phyloP scores from a whole-genome alignment of 2,329 filamentous ascomycete species.

The Colletotrichum gigasporum region DNA sequence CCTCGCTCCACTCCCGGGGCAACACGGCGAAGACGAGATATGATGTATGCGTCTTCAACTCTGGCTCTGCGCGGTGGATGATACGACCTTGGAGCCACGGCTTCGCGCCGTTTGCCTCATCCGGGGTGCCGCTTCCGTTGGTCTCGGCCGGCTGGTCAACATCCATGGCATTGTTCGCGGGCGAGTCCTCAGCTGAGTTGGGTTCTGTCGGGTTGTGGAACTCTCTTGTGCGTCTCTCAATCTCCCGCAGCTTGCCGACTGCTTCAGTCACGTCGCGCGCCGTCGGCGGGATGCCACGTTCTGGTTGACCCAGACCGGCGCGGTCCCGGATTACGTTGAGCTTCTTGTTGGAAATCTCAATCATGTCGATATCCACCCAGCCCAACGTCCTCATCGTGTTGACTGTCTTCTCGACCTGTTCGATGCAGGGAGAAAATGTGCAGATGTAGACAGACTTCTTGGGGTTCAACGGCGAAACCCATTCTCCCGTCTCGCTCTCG shows the following conservation, averaged over 20 bases:
- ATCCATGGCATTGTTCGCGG: constrained; percentile 52
- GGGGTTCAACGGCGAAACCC: constrained; percentile 74
- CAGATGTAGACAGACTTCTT: constrained; percentile 81
- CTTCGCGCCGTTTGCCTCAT: constrained; percentile 49
- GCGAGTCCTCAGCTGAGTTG: constrained; percentile 40
- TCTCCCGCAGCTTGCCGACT: constrained; percentile 74
- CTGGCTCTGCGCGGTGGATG: constrained; percentile 82
- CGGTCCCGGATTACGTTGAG: constrained; percentile 86
- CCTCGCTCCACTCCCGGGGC: constrained; percentile 85
- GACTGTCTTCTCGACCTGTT: constrained; percentile 91
- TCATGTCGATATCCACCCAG: constrained; percentile 94
- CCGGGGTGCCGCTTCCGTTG: constrained; percentile 34
- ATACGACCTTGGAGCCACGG: constrained; percentile 80
- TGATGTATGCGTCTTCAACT: constrained; percentile 96
- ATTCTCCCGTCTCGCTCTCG: constrained; percentile 41
- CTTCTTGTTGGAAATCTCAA: constrained; percentile 83
- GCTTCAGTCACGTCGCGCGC: constrained; percentile 84
- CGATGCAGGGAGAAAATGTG: constrained; percentile 96
- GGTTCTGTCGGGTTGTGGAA: constrained; percentile 60
- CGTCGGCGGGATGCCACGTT: constrained; percentile 75
- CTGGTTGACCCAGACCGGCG: constrained; percentile 73
- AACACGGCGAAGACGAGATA: constrained; percentile 94
- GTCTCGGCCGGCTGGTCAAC: constrained; percentile 43
- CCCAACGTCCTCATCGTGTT: constrained; percentile 81
- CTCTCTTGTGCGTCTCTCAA: constrained; percentile 74